Evolutionary conservation across 805 yeast genomes (phyloP), one percentile per base, ranked within the genome.

Genomic region (Yamadazyma endophytica): DNA sequence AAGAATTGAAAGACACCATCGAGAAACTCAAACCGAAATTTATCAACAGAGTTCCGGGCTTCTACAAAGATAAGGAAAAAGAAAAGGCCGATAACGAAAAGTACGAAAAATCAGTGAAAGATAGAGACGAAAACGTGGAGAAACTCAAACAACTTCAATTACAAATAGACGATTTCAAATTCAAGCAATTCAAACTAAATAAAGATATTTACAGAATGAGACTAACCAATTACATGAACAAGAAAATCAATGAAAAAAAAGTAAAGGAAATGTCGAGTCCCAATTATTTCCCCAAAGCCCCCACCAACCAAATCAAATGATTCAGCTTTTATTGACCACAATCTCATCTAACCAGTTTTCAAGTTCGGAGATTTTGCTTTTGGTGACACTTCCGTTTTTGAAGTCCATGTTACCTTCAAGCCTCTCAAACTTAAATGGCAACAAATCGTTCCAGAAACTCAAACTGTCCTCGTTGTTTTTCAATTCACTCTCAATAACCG

Each of bases 311-410:
- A 19, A 19, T 19, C 11, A 8, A 8, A 8, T 8, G 21, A 8
- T 19, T 19, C 11, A 19, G 21, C 11, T 19, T 19, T 19, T 11
- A 41, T 83, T 83, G 17, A 79, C 82, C 9, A 80, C 81, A 44
- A 74, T 70, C 51, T 81, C 89, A 41, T 77, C 81, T 20, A 89
- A 65, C 96, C 96, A 89, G 41, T 78, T 70, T 41, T 71, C 75
- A 87, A 95, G 83, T 13, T 60, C 59, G 4, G 61, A 70, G 21
- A 73, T 58, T 19, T 79, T 72, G 11, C 61, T 58, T 43, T 76
- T 75, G 49, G 66, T 58, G 2, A 83, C 82, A 42, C 89, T 82
- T 2, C 97, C 97, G 6, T 75, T 77, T 1, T 75, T 44, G 27
- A 85, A 75, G 36, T 76, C 84, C 50, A 86, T 71, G 44, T 76